Evolutionary conservation across 768 basidiomycete species (phyloP).

Genomic region (Psilocybe cubensis): DNA sequence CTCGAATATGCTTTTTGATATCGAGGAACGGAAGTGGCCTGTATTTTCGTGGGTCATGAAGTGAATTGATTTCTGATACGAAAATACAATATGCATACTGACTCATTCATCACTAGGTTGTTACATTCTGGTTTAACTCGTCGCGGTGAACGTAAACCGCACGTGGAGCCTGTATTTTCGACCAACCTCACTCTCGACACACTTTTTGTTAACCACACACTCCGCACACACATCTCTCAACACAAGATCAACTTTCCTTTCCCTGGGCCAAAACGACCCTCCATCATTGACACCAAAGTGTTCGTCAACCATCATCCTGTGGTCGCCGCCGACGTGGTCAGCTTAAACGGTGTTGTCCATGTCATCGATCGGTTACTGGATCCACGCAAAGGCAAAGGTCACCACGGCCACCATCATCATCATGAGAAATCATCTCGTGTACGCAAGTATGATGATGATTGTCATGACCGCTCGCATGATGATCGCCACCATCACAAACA

Average conservation of each 20-base stretch:
- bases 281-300: conserved; percentile 37
- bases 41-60: background rate
- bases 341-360: conserved; percentile 63
- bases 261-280: conserved; percentile 34
- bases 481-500: conserved; percentile 2
- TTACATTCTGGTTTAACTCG: background rate
- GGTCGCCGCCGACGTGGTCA: conserved; percentile 47
- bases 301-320: conserved; percentile 44
- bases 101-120: too few species aligned
- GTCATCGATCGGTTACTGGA: conserved; percentile 44
- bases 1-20: background rate
- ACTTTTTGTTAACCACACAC: conserved; percentile 42
- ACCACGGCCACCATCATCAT: conserved; percentile 13
- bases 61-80: background rate
- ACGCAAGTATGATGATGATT: conserved; percentile 5
- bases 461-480: conserved; percentile 4
- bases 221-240: conserved; percentile 52
- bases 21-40: background rate
- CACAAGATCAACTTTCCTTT: conserved; percentile 43
- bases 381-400: conserved; percentile 32
- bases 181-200: conserved; percentile 43
- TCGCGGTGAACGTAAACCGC: background rate
- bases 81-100: too few species aligned
- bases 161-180: conserved; percentile 33
- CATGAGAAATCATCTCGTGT: background rate